Conservation (phyloP, 371 early-diverging fungal genomes). For the Smittium culicis region DNA sequence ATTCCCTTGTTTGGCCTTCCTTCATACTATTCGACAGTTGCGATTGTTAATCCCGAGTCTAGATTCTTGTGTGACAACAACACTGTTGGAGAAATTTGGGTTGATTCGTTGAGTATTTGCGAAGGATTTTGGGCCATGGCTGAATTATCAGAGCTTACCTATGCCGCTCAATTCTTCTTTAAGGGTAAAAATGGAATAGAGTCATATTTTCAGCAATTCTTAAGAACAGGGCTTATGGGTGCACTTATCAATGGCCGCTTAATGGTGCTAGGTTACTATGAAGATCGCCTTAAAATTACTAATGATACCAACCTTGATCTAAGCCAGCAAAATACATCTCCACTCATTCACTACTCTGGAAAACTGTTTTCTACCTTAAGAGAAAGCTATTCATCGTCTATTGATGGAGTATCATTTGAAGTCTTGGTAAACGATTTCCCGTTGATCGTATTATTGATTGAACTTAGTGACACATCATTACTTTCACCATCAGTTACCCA, state of each 20-base stretch:
- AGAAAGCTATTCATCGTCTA: slow-evolving; percentile 17
- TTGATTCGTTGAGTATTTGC: slow-evolving; percentile 55
- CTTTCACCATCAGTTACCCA: slow-evolving; percentile 37
- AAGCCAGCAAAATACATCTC: neutral
- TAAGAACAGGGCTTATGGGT: slow-evolving; percentile 68
- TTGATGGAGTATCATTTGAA: slow-evolving; percentile 43
- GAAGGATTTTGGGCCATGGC: slow-evolving; percentile 72
- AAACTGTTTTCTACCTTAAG: slow-evolving; percentile 21
- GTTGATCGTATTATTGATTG: slow-evolving; percentile 53
- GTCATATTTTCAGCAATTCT: slow-evolving; percentile 37
- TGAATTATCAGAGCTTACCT: slow-evolving; percentile 51
- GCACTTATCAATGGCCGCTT: slow-evolving; percentile 55
- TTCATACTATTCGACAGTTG: slow-evolving; percentile 35
- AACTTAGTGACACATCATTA: slow-evolving; percentile 35
- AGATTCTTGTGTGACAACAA: slow-evolving; percentile 54
- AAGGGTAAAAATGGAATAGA: slow-evolving; percentile 37
- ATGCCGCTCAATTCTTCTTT: slow-evolving; percentile 41
- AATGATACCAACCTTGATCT: slow-evolving; percentile 31
- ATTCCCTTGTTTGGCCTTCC: slow-evolving; percentile 28
- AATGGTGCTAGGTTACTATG: slow-evolving; percentile 56
- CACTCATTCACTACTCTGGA: slow-evolving; percentile 24
- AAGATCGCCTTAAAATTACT: slow-evolving; percentile 43
- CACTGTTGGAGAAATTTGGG: slow-evolving; percentile 74
- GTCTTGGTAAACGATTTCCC: slow-evolving; percentile 42
- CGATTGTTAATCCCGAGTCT: slow-evolving; percentile 71